These are phyloP conservation scores for Fusarium metavorans DNA, from an alignment of 2,329 filamentous ascomycete species.

Conservation along the genomic window DNA sequence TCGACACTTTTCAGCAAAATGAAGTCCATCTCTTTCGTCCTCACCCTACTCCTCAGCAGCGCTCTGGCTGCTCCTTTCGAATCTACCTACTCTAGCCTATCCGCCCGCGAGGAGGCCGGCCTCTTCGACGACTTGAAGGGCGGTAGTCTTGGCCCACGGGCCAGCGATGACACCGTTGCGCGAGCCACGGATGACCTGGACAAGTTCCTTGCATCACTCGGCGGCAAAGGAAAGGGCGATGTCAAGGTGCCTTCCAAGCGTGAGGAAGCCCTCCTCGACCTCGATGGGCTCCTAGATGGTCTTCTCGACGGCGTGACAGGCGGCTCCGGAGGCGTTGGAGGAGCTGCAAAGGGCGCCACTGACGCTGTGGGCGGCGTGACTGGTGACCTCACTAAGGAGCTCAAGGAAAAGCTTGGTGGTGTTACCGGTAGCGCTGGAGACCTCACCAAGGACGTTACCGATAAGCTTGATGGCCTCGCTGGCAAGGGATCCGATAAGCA, in stretches of 20 bases:
- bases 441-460: neutral
- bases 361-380: neutral
- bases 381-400: neutral
- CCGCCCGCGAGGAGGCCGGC: conserved; percentile 17
- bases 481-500: neutral
- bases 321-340: neutral
- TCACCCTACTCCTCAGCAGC: conserved; percentile 16
- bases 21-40: conserved; percentile 22
- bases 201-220: neutral
- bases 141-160: neutral
- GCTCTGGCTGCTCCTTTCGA: conserved; percentile 14
- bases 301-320: neutral
- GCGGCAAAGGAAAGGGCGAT: neutral
- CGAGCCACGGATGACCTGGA: neutral
- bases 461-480: neutral
- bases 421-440: neutral
- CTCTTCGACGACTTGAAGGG: neutral
- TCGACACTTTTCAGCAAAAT: conserved; percentile 12
- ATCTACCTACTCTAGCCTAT: conserved; percentile 14
- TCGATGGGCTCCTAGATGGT: neutral
- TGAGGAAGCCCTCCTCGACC: neutral
- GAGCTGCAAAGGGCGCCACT: neutral
- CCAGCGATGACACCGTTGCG: neutral
- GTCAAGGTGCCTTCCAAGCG: neutral
- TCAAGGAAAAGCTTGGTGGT: neutral